A percentile compares a stretch with the other conserved stretches of the same genome.
Conservation (phyloP, 108 stramenopile species). For the Pseudonitzschia pungens region DNA sequence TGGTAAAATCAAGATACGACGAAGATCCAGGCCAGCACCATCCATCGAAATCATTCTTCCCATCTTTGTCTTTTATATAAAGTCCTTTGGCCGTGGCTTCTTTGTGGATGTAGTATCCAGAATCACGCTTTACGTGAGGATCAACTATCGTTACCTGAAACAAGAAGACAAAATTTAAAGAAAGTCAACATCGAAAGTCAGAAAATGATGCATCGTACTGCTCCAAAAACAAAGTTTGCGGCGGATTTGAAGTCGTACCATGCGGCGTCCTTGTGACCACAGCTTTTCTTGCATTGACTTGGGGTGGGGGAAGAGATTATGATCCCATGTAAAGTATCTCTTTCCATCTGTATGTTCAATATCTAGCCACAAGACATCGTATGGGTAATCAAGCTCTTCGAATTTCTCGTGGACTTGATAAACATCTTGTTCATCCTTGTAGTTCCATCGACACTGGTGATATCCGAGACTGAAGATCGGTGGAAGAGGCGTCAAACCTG, state of each 20-base stretch:
- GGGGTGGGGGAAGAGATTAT: constrained; percentile 91
- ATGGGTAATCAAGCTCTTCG: constrained; percentile 96
- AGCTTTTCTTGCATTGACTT: constrained; percentile 91
- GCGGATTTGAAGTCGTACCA: constrained; percentile 48
- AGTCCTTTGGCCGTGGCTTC: constrained; percentile 90
- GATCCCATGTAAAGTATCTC: constrained; percentile 99
- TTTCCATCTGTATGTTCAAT: constrained; percentile 99
- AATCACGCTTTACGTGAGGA: constrained; percentile 98
- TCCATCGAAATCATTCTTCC: constrained; percentile 95
- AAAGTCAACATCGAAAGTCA: background rate
- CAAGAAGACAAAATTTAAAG: background rate
- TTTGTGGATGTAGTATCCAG: constrained; percentile 90
- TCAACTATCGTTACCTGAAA: constrained; percentile 92
- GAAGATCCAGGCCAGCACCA: constrained; percentile 99
- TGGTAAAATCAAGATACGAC: constrained; percentile 99
- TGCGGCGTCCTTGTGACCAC: constrained; percentile 85
- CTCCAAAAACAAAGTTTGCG: too few relatives aligned
- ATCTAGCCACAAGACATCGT: constrained; percentile 99
- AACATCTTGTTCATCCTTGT: constrained; percentile 97
- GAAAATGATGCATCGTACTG: background rate
- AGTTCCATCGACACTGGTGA: constrained; percentile 99
- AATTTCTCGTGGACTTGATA: constrained; percentile 89
- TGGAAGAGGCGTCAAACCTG: constrained; percentile 84
- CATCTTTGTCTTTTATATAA: constrained; percentile 94
- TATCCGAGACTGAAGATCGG: constrained; percentile 98